Base-by-base conservation (phyloP, 768 basidiomycete species). In the Bullera alba region DNA sequence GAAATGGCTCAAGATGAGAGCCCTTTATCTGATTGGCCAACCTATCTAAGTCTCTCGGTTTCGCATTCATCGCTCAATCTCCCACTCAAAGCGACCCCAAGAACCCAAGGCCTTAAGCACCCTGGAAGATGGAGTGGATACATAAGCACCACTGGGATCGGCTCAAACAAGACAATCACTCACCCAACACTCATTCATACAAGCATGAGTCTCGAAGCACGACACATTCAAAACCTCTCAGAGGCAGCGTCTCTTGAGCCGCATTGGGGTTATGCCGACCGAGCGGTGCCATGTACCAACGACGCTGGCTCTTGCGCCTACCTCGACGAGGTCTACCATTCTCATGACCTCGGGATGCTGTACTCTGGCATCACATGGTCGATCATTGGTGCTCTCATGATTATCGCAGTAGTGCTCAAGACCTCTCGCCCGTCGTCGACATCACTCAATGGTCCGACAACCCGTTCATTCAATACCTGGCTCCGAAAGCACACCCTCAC, bases 241-340 rank as follows among this genome's bases (percentile, higher is more conserved):
- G 42, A 51, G 1, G 56, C 49, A 0, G n/a, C 48, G 5, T 19
- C 46, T 1, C 39, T 54, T 2, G 51, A 58, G 45, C 54, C 56
- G 15, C 60, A 61, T 27, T 61, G 60, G 60, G 60, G 60, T 2
- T 61, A 61, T 37, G 50, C 47, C 17, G 50, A 52, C 27, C 53
- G 60, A 19, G 50, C 46, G 0, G 51, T 61, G 28, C 60, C 60
- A 29, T 61, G 60, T 35, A 61, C 60, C 19, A 56, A 49, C 28
- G 60, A 58, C 42, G 52, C 60, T 16, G 60, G 56, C 5, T 55
- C 50, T 19, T 61, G 60, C 46, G 60, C 46, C 27, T 61, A 61
- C 46, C 60, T 61, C 34, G 60, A 61, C 41, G 42, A 56, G 21
- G 60, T 61, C 6, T 61, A 61, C 35, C 47, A 51, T 34, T 49